A percentile compares a stretch with the other conserved stretches of the same genome.
Conservation (phyloP, 2,329 filamentous ascomycete species). For the Venturia pyrina region DNA sequence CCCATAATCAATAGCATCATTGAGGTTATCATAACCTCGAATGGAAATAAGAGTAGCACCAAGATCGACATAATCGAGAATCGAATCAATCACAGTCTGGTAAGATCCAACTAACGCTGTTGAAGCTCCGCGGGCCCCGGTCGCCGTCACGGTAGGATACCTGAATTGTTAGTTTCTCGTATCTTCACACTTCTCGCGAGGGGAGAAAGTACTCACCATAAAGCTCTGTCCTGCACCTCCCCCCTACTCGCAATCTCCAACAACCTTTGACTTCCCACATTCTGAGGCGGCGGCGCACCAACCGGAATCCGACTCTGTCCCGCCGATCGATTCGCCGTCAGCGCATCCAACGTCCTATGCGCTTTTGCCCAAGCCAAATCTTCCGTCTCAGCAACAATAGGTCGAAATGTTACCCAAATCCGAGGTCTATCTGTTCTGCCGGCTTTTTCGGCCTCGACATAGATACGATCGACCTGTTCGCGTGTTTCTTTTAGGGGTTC, state of each 20-base stretch:
- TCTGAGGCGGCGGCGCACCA: constrained; percentile 38
- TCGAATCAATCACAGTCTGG: constrained; percentile 43
- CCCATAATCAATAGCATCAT: constrained; percentile 51
- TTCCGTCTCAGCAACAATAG: constrained; percentile 51
- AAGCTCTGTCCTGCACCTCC: constrained; percentile 49
- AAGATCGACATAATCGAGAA: constrained; percentile 48
- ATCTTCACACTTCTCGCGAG: no score
- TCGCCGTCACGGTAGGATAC: constrained; percentile 52
- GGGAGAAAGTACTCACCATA: constrained; percentile 33
- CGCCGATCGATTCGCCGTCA: constrained; percentile 33
- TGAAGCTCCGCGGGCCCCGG: constrained; percentile 48
- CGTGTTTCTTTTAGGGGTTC: constrained; percentile 55
- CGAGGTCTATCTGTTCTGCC: constrained; percentile 45
- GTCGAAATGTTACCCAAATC: constrained; percentile 56
- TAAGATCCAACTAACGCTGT: constrained; percentile 48
- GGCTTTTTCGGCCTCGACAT: constrained; percentile 47
- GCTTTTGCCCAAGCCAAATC: constrained; percentile 54
- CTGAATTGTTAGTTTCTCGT: background rate
- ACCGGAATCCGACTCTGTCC: constrained; percentile 13
- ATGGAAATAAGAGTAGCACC: constrained; percentile 50
- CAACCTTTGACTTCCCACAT: constrained; percentile 48
- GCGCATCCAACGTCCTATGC: constrained; percentile 42
- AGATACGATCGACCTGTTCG: constrained; percentile 52
- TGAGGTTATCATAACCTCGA: constrained; percentile 51
- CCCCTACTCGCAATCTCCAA: constrained; percentile 46